phyloP scores from a whole-genome alignment of 1,284 basidiomycete species.

The Moniliophthora roreri region DNA sequence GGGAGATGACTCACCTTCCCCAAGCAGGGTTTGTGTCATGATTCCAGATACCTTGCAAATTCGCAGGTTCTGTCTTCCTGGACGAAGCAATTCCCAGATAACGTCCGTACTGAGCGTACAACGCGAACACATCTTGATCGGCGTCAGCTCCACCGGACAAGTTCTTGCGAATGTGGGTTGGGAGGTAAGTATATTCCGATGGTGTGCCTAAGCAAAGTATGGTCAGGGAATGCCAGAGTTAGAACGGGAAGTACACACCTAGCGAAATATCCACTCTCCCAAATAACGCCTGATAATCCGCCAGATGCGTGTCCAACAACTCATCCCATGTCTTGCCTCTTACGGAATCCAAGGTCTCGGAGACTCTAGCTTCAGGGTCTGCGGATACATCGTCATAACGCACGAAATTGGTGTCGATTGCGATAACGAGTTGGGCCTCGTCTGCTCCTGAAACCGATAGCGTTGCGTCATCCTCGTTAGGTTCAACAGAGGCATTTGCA shows the following conservation, averaged over 20 bases:
- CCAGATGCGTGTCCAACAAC: conserved; percentile 13
- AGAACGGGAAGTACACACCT: conserved; percentile 8
- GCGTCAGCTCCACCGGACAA: conserved; percentile 14
- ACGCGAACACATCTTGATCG: conserved; percentile 15
- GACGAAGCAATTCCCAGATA: conserved; percentile 17
- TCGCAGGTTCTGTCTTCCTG: conserved; percentile 16
- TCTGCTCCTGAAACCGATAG: conserved; percentile 11
- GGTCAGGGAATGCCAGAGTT: too few species aligned
- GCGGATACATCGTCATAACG: conserved; percentile 15
- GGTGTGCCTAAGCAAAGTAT: too few species aligned
- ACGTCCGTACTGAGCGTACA: conserved; percentile 16
- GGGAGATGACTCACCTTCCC: conserved; percentile 15
- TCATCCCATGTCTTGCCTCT: conserved; percentile 10
- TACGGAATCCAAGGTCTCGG: conserved; percentile 9
- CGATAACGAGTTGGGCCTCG: conserved; percentile 14
- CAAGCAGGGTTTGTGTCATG: conserved; percentile 15
- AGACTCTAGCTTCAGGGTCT: conserved; percentile 12
- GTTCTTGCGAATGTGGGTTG: conserved; percentile 13
- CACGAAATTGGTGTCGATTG: conserved; percentile 17
- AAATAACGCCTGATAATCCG: conserved; percentile 15
- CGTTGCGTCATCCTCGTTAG: neutral
- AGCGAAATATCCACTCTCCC: conserved; percentile 15
- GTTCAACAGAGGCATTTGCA: neutral
- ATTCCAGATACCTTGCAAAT: conserved; percentile 21
- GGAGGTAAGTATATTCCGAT: conserved; percentile 9